Percentiles rank a stretch among this genome's conserved stretches.
phyloP scores from a whole-genome alignment of 1,139 yeast species.

The Magnusiomyces fungicola region DNA sequence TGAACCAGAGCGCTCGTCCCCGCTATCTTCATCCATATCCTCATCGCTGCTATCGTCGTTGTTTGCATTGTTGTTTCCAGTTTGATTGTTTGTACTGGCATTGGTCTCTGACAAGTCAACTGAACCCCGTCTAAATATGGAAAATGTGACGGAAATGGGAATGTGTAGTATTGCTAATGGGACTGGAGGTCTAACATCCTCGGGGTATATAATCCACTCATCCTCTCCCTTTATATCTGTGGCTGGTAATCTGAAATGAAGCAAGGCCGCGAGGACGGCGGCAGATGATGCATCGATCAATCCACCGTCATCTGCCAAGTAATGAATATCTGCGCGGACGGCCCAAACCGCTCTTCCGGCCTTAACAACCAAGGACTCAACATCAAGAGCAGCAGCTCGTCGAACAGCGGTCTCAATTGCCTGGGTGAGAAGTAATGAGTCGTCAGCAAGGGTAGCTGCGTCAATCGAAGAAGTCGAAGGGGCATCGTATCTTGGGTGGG shows the following conservation, averaged over 20 bases:
- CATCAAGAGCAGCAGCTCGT: slow-evolving; percentile 82
- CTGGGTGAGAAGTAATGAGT: slow-evolving; percentile 71
- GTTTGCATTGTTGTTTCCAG: slow-evolving; percentile 1
- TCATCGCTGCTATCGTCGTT: slow-evolving; percentile 13
- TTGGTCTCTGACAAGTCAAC: neutral
- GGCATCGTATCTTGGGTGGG: slow-evolving; percentile 74
- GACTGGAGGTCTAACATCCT: slow-evolving; percentile 79
- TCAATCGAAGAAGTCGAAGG: neutral
- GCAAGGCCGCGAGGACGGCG: slow-evolving; percentile 79
- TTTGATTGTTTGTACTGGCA: slow-evolving; percentile 1
- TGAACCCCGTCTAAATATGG: slow-evolving; percentile 50
- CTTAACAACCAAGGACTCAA: slow-evolving; percentile 81
- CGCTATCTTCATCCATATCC: slow-evolving; percentile 24
- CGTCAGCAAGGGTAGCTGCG: slow-evolving; percentile 56
- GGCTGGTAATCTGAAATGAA: slow-evolving; percentile 81
- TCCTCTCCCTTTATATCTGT: slow-evolving; percentile 65
- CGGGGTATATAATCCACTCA: slow-evolving; percentile 57
- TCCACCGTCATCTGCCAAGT: slow-evolving; percentile 85
- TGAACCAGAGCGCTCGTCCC: slow-evolving; percentile 37
- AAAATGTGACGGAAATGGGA: slow-evolving; percentile 87
- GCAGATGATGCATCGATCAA: slow-evolving; percentile 84
- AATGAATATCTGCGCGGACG: slow-evolving; percentile 81
- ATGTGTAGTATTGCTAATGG: slow-evolving; percentile 79
- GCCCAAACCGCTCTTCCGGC: slow-evolving; percentile 93
- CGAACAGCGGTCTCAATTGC: slow-evolving; percentile 86